Evolutionary conservation across 2,329 filamentous ascomycete genomes (phyloP), one percentile per base, ranked within the genome.

Genomic region (Aspergillus alliaceus): DNA sequence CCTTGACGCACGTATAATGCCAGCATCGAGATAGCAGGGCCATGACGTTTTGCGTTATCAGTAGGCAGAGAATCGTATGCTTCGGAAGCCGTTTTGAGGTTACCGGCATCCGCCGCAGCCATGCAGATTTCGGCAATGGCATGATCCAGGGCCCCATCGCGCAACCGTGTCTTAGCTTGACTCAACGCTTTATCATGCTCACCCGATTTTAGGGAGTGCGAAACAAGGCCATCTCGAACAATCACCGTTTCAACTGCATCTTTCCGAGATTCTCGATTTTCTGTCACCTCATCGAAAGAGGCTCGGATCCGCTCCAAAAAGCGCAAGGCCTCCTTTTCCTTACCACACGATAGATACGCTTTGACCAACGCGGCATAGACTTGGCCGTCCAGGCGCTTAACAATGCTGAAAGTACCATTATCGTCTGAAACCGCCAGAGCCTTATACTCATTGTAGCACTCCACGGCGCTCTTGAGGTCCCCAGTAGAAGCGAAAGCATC

Each of bases 371-470:
- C 84, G 24, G 93, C 91, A 70, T 99, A 98, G 6, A 98, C 89
- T 63, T 91, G 83, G 27, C 88, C 86, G 70, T 98, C 93, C 48
- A 90, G 82, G 51, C 93, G 87, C 61, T 89, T 83, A 47, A 88
- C 81, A 9, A 92, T 79, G 18, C 84, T 84, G 47, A 87, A 80
- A 58, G 86, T 80, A 56, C 92, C 92, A 37, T 83, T 85, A 72
- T 97, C 90, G 71, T 95, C 85, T 37, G 89, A 87, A 52, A 98
- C 86, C n/a, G 93, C 93, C 40, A 97, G 81, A 46, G 86, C 85
- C 69, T 91, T 91, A 81, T 98, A 98, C 75, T 96, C 91, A 63
- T 96, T 93, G 77, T 97, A 99, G 76, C 91, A 92, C 72, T 96
- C 92, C 6, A 98, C 90, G 20, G 93, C 95, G 65, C 90, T 96